These are phyloP conservation scores for Botrytis squamosa DNA, from an alignment of 2,329 filamentous ascomycete genomes.

Conservation along the genomic window DNA sequence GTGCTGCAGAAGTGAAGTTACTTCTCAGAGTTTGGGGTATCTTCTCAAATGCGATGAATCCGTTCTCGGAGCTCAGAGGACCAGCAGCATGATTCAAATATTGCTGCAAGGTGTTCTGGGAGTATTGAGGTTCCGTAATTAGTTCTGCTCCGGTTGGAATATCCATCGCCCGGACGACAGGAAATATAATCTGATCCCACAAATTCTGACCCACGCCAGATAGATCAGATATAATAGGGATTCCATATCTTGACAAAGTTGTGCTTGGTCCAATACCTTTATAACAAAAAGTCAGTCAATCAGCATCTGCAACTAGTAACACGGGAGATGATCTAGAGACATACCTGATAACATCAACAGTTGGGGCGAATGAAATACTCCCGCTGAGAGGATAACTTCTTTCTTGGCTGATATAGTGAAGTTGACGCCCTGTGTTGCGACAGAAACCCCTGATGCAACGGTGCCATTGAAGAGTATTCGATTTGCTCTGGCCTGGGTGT, in stretches of 20 bases:
- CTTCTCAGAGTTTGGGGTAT: slow-evolving; percentile 10
- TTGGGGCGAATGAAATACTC: neutral
- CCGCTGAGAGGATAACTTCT: slow-evolving; percentile 25
- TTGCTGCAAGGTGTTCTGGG: neutral
- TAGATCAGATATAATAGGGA: slow-evolving; percentile 46
- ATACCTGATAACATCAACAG: neutral
- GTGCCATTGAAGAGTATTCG: slow-evolving; percentile 11
- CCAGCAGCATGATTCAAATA: neutral
- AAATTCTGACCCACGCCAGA: slow-evolving; percentile 52
- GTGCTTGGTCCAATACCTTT: too few relatives aligned
- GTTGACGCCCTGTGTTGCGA: neutral
- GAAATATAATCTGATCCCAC: slow-evolving; percentile 20
- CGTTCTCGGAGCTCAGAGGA: slow-evolving; percentile 13
- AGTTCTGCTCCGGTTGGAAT: neutral
- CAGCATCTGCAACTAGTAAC: too few relatives aligned
- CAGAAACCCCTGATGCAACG: slow-evolving; percentile 1
- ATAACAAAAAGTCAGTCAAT: too few relatives aligned
- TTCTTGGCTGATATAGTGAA: slow-evolving; percentile 27
- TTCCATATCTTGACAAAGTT: slow-evolving; percentile 29
- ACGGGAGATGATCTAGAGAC: too few relatives aligned
- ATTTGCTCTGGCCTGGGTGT: neutral
- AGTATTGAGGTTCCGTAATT: neutral
- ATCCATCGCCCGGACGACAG: slow-evolving; percentile 13
- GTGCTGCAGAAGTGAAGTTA: neutral
- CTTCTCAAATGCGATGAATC: slow-evolving; percentile 21